These are phyloP conservation scores for Galerina marginata DNA, from an alignment of 768 basidiomycete genomes.

Conservation along the genomic window DNA sequence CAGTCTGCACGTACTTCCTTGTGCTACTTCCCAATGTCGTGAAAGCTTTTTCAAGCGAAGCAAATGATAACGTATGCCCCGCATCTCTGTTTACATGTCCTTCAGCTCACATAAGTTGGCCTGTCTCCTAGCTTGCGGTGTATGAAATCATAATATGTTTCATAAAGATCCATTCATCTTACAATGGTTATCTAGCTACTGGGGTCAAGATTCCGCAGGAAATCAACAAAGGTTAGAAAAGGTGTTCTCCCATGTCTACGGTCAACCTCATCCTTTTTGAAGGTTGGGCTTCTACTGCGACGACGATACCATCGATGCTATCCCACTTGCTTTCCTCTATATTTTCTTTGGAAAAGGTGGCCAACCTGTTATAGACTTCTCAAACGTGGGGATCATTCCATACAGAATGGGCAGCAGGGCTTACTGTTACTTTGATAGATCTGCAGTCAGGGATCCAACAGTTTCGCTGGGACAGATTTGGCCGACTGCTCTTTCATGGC, in stretches of 20 bases:
- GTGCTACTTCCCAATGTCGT: constrained; percentile 22
- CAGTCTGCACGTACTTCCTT: constrained; percentile 13
- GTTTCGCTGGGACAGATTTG: constrained; percentile 66
- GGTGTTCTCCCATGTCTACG: not conserved
- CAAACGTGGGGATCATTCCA: constrained; percentile 49
- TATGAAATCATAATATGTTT: constrained; percentile 23
- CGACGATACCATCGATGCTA: constrained; percentile 64
- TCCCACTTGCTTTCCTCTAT: constrained; percentile 66
- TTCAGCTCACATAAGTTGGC: not conserved
- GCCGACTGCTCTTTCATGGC: constrained; percentile 68
- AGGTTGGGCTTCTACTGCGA: constrained; percentile 66
- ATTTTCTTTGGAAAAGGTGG: constrained; percentile 66
- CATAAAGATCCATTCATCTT: not conserved
- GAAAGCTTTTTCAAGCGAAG: constrained; percentile 38
- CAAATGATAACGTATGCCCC: constrained; percentile 42
- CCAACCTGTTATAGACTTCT: constrained; percentile 63
- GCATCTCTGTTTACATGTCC: not conserved
- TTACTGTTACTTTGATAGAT: constrained; percentile 40
- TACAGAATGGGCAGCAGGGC: not conserved
- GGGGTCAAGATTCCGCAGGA: constrained; percentile 46
- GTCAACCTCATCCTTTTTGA: not conserved
- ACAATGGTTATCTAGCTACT: constrained; percentile 36
- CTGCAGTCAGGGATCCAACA: constrained; percentile 52
- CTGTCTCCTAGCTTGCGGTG: constrained; percentile 39
- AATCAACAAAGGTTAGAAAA: constrained; percentile 40